phyloP scores from a whole-genome alignment of 495 filamentous ascomycete genomes.

The Neurospora tetrasperma region DNA sequence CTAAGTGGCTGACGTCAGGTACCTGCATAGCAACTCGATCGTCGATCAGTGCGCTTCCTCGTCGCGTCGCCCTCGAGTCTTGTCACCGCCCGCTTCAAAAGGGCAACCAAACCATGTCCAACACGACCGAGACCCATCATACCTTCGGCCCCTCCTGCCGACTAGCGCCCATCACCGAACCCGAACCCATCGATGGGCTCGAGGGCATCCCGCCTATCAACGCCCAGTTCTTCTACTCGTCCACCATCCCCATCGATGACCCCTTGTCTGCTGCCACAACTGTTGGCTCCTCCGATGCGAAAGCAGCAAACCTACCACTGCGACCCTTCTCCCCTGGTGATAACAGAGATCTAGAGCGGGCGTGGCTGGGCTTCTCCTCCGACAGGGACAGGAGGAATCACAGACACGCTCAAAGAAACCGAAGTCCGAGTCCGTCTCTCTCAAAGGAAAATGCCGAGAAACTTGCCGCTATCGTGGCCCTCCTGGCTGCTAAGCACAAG shows the following conservation, averaged over 20 bases:
- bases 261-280: conserved; percentile 60
- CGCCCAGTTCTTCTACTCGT: conserved; percentile 75
- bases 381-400: conserved; percentile 35
- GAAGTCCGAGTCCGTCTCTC: conserved; percentile 20
- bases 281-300: conserved; percentile 39
- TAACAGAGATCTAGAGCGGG: conserved; percentile 60
- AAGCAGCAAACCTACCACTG: conserved; percentile 44
- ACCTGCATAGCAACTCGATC: neutral
- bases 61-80: neutral
- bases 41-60: neutral
- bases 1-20: neutral
- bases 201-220: conserved; percentile 44
- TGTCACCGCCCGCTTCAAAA: neutral
- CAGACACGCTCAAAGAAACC: conserved; percentile 20
- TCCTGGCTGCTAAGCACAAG: conserved; percentile 25
- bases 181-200: conserved; percentile 19
- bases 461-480: conserved; percentile 36
- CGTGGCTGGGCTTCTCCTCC: conserved; percentile 51
- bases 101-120: conserved; percentile 8
- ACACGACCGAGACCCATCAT: conserved; percentile 23
- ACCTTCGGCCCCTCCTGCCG: conserved; percentile 32
- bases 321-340: conserved; percentile 71
- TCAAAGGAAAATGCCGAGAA: conserved; percentile 29
- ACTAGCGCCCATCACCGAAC: conserved; percentile 27
- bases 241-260: conserved; percentile 69